A percentile compares a stretch with the other conserved stretches of the same genome.
Conservation (phyloP, 2,329 filamentous ascomycete species). For the Cryphonectria radicalis region DNA sequence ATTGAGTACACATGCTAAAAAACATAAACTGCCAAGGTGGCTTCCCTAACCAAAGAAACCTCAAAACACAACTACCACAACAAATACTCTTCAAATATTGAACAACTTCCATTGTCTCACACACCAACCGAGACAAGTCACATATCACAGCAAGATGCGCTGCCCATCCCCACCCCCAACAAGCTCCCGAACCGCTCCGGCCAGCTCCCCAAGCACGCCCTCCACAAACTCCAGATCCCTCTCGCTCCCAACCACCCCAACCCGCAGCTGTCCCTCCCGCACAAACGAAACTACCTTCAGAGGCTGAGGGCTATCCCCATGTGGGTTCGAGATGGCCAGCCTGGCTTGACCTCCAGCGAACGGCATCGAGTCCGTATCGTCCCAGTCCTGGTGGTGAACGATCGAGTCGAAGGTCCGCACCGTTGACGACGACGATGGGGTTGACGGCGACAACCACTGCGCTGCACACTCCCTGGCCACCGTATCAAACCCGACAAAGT, state of each 20-base stretch:
- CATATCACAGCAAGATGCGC: not conserved
- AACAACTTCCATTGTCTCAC: not conserved
- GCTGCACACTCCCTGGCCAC: constrained; percentile 41
- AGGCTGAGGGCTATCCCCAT: constrained; percentile 46
- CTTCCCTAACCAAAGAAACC: not conserved
- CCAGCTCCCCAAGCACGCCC: constrained; percentile 40
- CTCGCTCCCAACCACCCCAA: constrained; percentile 51
- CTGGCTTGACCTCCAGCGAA: constrained; percentile 41
- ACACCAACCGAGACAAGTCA: not conserved
- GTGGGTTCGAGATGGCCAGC: constrained; percentile 41
- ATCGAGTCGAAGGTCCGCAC: constrained; percentile 39
- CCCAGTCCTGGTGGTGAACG: constrained; percentile 44
- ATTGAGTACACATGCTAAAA: not conserved
- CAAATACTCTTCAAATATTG: too few species aligned
- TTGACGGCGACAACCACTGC: constrained; percentile 34
- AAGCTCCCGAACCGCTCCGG: constrained; percentile 29
- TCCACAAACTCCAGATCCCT: constrained; percentile 43
- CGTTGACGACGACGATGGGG: constrained; percentile 33
- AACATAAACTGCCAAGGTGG: not conserved
- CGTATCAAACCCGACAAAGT: constrained; percentile 41
- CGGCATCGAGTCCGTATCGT: constrained; percentile 47
- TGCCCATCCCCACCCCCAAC: not conserved
- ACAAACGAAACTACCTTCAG: constrained; percentile 52
- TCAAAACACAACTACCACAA: not conserved
- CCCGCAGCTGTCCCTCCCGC: constrained; percentile 42